Conservation (phyloP, 75 land plant species). For the Ceratopteris richardii region DNA sequence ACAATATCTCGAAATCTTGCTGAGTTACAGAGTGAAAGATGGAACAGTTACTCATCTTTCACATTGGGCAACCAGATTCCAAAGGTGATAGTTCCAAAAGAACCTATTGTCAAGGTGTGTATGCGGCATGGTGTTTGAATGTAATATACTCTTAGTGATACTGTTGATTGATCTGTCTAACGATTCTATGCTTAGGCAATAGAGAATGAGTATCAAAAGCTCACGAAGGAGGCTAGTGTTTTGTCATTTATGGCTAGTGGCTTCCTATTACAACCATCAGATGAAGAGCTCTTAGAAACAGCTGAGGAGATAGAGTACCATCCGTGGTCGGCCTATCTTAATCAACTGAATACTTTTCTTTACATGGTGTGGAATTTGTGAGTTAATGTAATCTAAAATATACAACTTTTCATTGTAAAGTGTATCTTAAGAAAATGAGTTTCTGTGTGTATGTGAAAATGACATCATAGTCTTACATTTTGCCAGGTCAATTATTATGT, state of each 20-base stretch:
- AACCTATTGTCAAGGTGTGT: constrained; percentile 21
- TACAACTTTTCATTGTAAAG: no score
- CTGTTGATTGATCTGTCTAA: no score
- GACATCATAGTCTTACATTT: no score
- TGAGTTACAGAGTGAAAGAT: constrained; percentile 11
- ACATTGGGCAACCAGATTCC: background rate
- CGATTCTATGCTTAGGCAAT: constrained; percentile 22
- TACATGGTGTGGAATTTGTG: constrained; percentile 40
- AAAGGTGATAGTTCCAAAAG: background rate
- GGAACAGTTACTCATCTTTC: constrained; percentile 4
- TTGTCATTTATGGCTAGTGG: constrained; percentile 22
- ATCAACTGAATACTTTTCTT: constrained; percentile 31
- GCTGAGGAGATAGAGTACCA: constrained; percentile 19
- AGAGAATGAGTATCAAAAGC: constrained; percentile 13
- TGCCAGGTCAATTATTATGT: constrained; percentile 34
- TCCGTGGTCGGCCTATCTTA: constrained; percentile 24
- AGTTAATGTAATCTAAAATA: no score
- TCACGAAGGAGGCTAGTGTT: constrained; percentile 24
- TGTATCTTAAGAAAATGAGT: no score
- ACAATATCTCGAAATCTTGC: constrained; percentile 25
- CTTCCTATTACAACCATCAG: constrained; percentile 26
- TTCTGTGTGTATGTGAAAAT: no score
- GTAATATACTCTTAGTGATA: no score
- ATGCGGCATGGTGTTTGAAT: no score
- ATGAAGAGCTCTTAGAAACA: constrained; percentile 8